These are phyloP conservation scores for Anastatica hierochuntica DNA, from an alignment of 345 rosid species.

Conservation along the genomic window DNA sequence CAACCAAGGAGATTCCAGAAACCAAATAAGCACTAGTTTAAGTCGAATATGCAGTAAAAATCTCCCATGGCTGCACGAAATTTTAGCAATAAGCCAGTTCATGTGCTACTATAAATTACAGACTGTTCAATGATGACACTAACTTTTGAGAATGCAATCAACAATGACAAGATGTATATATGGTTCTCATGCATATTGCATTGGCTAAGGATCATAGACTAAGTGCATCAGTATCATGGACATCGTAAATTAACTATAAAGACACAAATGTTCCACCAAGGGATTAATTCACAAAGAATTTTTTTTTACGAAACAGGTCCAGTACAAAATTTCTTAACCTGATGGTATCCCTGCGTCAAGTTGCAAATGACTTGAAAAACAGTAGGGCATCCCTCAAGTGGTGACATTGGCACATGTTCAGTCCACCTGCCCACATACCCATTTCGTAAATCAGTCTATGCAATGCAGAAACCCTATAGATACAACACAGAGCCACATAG, in stretches of 20 bases:
- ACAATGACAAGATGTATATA: neutral
- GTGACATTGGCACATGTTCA: slow-evolving; percentile 69
- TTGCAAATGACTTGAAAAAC: slow-evolving; percentile 66
- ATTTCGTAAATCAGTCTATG: slow-evolving; percentile 16
- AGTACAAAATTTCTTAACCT: slow-evolving; percentile 33
- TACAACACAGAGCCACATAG: neutral
- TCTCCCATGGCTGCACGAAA: neutral
- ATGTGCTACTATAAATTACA: slow-evolving; percentile 9
- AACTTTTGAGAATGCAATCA: neutral
- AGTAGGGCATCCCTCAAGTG: slow-evolving; percentile 63
- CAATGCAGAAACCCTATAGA: neutral
- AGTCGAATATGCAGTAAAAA: neutral
- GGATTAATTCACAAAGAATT: slow-evolving; percentile 4
- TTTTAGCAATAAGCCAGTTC: neutral
- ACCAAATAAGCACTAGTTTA: neutral
- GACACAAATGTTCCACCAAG: neutral
- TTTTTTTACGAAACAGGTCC: neutral
- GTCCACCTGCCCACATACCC: slow-evolving; percentile 48
- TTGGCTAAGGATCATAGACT: slow-evolving; percentile 8
- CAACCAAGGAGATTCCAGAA: neutral
- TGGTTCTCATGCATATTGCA: slow-evolving; percentile 9
- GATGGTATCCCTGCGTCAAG: slow-evolving; percentile 71
- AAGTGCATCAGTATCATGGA: neutral
- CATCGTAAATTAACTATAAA: neutral
- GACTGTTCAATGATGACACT: slow-evolving; percentile 3